Base-by-base conservation (phyloP, 2,329 filamentous ascomycete genomes). In the Cercospora sp. region DNA sequence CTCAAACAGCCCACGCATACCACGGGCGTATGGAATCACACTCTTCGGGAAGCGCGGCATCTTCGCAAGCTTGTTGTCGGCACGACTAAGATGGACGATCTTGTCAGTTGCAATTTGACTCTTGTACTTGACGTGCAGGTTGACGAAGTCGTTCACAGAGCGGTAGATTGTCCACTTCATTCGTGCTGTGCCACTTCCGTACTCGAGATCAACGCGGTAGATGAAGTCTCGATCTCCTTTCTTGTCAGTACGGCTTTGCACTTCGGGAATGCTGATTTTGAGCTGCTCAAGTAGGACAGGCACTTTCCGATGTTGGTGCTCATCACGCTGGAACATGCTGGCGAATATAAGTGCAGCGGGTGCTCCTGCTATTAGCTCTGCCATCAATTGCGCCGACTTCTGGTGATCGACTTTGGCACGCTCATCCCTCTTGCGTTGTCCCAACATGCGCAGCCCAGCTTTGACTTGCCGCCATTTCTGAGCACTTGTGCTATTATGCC, bases 151-250 rank as follows among this genome's bases (percentile, higher is more conserved):
- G 74, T 89, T 86, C 45, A 98, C 87, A 9, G 92, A 94, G 64
- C 95, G 88, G 75, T 93, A 89, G 67, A 99, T 92, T 18, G 92
- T 90, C 95, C 95, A 99, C 77, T 92, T 92, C 96, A 99, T 98
- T 66, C 95, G 88, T 65, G 94, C 97, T 66, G 95, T 88, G 0
- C 95, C 96, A 77, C 92, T 98, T 13, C 95, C 95, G 78, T 99
- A 99, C 78, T 99, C 95, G 16, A 99, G 84, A 74, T 97, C 93
- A 66, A 99, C 94, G 55, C 90, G 90, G 79, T 98, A 97, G 8
- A 95, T 86, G 76, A 92, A 89, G 79, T 98, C 95, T 32, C 94
- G 81, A 75, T 90, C 84, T 70, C 86, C 82, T 64, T 74, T 75
- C 70, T 79, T 81, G 73, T 87, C 88, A 53, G 91, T 88, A 69